Percentiles rank a stretch among this genome's conserved stretches.
Conservation (phyloP, 768 basidiomycete genomes). For the Tricholoma hemisulphureum region DNA sequence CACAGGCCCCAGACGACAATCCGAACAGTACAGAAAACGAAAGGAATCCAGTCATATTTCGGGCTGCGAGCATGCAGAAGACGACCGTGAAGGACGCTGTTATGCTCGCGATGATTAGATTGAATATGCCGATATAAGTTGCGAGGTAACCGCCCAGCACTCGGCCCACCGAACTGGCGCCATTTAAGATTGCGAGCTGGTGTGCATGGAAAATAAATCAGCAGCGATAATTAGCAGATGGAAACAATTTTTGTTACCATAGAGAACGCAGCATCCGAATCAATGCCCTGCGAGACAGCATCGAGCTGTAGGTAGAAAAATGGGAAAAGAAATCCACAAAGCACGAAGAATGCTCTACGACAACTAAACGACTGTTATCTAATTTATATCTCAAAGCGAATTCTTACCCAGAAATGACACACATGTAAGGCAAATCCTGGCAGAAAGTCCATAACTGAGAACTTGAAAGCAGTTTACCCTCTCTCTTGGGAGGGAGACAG, state of each 20-base stretch:
- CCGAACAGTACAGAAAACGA: conserved; percentile 38
- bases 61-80: conserved; percentile 36
- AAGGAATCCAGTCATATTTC: conserved; percentile 26
- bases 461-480: conserved; percentile 24
- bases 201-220: conserved; percentile 13
- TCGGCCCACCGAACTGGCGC: conserved; percentile 39
- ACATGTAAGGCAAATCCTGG: conserved; percentile 42
- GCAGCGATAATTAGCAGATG: conserved; percentile 16
- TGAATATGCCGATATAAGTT: conserved; percentile 25
- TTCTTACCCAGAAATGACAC: conserved; percentile 37
- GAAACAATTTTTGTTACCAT: conserved; percentile 34
- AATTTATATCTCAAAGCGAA: background rate
- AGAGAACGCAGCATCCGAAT: conserved; percentile 51
- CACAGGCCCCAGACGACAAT: conserved; percentile 40
- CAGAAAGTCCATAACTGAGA: conserved; percentile 30
- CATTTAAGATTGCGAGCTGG: conserved; percentile 58
- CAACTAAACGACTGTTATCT: background rate
- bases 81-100: conserved; percentile 28
- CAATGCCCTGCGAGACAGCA: conserved; percentile 45
- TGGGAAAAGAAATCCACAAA: conserved; percentile 45
- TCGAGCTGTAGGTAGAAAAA: conserved; percentile 58
- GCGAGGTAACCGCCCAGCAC: conserved; percentile 34
- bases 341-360: conserved; percentile 33
- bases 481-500: conserved; percentile 38
- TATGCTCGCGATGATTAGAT: conserved; percentile 31